A percentile compares a stretch with the other conserved stretches of the same genome.
Evolutionary conservation across 805 yeast genomes (phyloP).

Genomic region (Nakazawaea ambrosiae): DNA sequence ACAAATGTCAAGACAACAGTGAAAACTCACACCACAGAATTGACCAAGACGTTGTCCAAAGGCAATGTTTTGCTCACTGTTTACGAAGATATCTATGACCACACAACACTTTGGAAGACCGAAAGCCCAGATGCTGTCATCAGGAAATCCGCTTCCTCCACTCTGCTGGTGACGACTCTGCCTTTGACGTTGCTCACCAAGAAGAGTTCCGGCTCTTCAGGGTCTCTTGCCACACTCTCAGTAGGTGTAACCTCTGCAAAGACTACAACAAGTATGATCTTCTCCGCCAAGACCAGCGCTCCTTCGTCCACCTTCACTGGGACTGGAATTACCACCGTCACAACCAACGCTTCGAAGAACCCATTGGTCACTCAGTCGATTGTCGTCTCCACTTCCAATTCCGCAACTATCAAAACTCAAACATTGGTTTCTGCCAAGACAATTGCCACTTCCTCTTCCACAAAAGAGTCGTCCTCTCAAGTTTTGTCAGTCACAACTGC

Average conservation of each 20-base stretch:
- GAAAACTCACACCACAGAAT: constrained; percentile 22
- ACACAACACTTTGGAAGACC: constrained; percentile 10
- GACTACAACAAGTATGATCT: constrained; percentile 11
- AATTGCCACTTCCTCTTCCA: constrained; percentile 4
- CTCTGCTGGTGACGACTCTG: not conserved
- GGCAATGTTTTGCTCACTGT: constrained; percentile 12
- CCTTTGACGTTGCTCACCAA: not conserved
- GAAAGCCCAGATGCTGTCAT: constrained; percentile 1
- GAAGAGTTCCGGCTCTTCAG: not conserved
- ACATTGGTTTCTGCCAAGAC: constrained; percentile 17
- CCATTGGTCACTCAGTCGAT: constrained; percentile 24
- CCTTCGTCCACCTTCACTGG: not conserved
- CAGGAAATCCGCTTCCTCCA: constrained; percentile 11
- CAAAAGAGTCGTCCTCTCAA: not conserved
- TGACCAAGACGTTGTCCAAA: constrained; percentile 13
- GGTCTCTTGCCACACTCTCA: constrained; percentile 4
- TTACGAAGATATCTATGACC: constrained; percentile 8
- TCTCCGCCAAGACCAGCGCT: constrained; percentile 13
- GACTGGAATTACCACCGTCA: not conserved
- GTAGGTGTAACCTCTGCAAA: constrained; percentile 11
- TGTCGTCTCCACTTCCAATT: constrained; percentile 19
- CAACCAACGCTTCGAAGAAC: constrained; percentile 18
- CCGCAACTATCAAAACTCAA: constrained; percentile 20
- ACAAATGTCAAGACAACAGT: constrained; percentile 17
- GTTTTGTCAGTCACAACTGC: not conserved